Evolutionary conservation across 2,329 filamentous ascomycete genomes (phyloP), one percentile per base, ranked within the genome.

Genomic region (Penicillium rolfsii): DNA sequence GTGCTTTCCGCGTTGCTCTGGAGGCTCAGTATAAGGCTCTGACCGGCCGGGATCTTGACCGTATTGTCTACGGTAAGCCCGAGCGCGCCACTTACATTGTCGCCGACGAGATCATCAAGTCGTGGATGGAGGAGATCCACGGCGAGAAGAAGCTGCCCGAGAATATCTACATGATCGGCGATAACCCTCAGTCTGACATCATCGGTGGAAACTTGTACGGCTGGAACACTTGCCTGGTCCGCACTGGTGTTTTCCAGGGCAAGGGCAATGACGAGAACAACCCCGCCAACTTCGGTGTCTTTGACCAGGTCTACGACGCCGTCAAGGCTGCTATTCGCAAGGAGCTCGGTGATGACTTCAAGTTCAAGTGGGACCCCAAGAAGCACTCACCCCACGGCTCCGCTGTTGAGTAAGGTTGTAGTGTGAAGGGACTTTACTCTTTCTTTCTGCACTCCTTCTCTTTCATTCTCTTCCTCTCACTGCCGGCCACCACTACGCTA

Each of bases 121-220:
- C 83, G 53, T 92, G 89, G 89, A 91, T 91, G 88, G 88, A 89
- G 69, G 81, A 86, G 69, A 85, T 92, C 66, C 89, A 92, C 81
- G 86, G 86, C 73, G 88, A 91, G 76, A 87, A 90, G 81, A 82
- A 79, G 63, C 80, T 91, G 43, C 88, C 88, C 2, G 75, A 85
- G 75, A 89, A 90, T 78, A 82, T 91, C 74, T 91, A 91, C 83
- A 91, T 91, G 88, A 81, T 91, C 59, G 89, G 89, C 65, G 89
- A 91, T 77, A 91, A 91, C 80, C 89, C 88, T 6, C 86, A 87
- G 28, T 89, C 87, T 38, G 89, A 91, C 73, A 91, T 91, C 71
- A 83, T 89, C 65, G 89, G 89, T 64, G 89, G 89, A 62, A 92
- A 92, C 82, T 89, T 88, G 83, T 91, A 92, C 77, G 88, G 88